Evolutionary conservation across 345 rosid genomes (phyloP).

Genomic region (Atalantia buxifolia): DNA sequence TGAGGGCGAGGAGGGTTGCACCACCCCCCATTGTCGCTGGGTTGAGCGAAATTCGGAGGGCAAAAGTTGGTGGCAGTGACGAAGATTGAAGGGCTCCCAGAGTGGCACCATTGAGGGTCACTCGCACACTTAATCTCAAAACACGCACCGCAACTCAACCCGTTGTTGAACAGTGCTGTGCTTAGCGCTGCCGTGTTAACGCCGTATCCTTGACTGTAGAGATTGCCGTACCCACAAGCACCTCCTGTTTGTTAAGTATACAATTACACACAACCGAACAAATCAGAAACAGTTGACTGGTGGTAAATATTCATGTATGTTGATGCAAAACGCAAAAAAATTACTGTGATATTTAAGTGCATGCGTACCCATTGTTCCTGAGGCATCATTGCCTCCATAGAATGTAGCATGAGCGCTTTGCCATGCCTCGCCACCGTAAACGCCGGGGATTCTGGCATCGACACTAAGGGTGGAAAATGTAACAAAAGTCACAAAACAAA

Average conservation of each 20-base stretch:
- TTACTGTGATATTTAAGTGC: too few relatives aligned
- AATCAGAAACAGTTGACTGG: background rate
- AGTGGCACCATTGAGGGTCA: constrained; percentile 56
- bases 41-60: constrained; percentile 57
- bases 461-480: constrained; percentile 16
- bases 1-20: constrained; percentile 83
- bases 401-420: constrained; percentile 89
- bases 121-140: constrained; percentile 52
- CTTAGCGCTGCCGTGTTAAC: constrained; percentile 68
- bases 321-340: too few relatives aligned
- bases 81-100: constrained; percentile 65
- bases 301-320: too few relatives aligned
- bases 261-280: background rate
- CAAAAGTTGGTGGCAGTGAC: constrained; percentile 67
- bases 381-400: constrained; percentile 86
- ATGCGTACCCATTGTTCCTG: constrained; percentile 78
- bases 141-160: constrained; percentile 62
- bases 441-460: constrained; percentile 60
- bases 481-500: constrained; percentile 16
- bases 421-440: constrained; percentile 59
- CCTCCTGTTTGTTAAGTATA: constrained; percentile 33
- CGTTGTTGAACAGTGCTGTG: constrained; percentile 66
- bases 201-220: constrained; percentile 72
- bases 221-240: constrained; percentile 65
- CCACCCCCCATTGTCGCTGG: constrained; percentile 81